A percentile compares a stretch with the other conserved stretches of the same genome.
Evolutionary conservation across 768 basidiomycete genomes (phyloP).

Genomic region (Tricholoma flavovirens): DNA sequence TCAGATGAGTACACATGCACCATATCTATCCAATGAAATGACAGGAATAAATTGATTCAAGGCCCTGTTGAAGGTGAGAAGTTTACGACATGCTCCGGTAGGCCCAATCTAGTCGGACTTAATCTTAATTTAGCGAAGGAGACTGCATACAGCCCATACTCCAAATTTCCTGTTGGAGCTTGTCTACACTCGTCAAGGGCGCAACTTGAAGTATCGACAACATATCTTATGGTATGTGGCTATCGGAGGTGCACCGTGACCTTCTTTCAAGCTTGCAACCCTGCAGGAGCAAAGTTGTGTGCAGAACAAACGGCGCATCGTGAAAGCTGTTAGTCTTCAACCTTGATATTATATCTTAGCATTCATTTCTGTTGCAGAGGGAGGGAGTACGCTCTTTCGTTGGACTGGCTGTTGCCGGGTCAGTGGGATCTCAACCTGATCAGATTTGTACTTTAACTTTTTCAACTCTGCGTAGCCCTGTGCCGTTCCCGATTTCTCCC

Average conservation of each 20-base stretch:
- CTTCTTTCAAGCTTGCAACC: not conserved
- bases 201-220: slow-evolving; percentile 96
- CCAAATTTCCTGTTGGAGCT: slow-evolving; percentile 90
- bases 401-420: slow-evolving; percentile 67
- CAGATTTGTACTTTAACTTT: not conserved
- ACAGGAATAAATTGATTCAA: not conserved
- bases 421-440: slow-evolving; percentile 28
- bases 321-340: slow-evolving; percentile 69
- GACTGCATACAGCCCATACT: slow-evolving; percentile 77
- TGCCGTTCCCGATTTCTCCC: slow-evolving; percentile 63
- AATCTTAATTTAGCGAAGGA: slow-evolving; percentile 50
- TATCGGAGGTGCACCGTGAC: not conserved
- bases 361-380: slow-evolving; percentile 43
- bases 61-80: not conserved
- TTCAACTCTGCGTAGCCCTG: slow-evolving; percentile 45
- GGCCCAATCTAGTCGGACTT: not conserved
- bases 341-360: not conserved
- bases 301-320: slow-evolving; percentile 92
- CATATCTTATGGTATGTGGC: slow-evolving; percentile 71
- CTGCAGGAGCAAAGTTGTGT: slow-evolving; percentile 80
- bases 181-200: slow-evolving; percentile 77
- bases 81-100: not conserved
- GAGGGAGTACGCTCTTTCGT: slow-evolving; percentile 67
- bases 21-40: not conserved
- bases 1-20: not conserved